Evolutionary conservation across 148 eudicot genomes (phyloP), one percentile per base, ranked within the genome.

Genomic region (Fagopyrum homotropicum): DNA sequence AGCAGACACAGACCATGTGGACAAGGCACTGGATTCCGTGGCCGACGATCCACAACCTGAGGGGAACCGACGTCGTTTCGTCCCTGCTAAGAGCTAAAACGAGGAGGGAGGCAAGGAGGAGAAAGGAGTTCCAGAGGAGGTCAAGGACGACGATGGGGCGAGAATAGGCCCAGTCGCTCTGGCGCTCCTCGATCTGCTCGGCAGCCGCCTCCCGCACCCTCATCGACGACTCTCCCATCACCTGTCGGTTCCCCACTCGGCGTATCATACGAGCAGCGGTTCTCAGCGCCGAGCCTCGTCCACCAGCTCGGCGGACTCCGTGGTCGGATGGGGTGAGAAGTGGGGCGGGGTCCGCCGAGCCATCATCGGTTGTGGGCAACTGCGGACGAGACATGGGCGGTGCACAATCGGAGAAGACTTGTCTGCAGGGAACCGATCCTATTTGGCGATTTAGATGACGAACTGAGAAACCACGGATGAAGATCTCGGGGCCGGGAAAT

Each of bases 121-220:
- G 84, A 1, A 88, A 81, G 1, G 85, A 69, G 84, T 90, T 92
- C 95, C 97, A 90, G 0, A 87, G 5, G 0, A 92, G 84, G 78
- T 90, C 97, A 9, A 88, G 79, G 0, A 79, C 54, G 45, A 92
- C 92, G 19, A 88, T 70, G 12, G 95, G 89, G 44, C 81, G 82
- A 0, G 97, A 90, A 50, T 90, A 85, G 5, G 95, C 92, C 92
- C 91, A 89, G 47, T 91, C 92, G 78, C 80, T 87, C 76, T 87
- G 94, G 6, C 89, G 83, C 75, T 88, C 95, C 66, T 88, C 89
- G 77, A 90, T 84, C 76, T 88, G 89, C 79, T 88, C 89, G 45
- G 94, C 89, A 19, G 92, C 92, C 5, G 89, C 79, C 72, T 90
- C 95, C 2, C 97, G 81, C 48, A 91, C 97, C 22, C 84, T 78